These are phyloP conservation scores for Trichothecium roseum DNA, from an alignment of 2,329 filamentous ascomycete species.

Conservation along the genomic window DNA sequence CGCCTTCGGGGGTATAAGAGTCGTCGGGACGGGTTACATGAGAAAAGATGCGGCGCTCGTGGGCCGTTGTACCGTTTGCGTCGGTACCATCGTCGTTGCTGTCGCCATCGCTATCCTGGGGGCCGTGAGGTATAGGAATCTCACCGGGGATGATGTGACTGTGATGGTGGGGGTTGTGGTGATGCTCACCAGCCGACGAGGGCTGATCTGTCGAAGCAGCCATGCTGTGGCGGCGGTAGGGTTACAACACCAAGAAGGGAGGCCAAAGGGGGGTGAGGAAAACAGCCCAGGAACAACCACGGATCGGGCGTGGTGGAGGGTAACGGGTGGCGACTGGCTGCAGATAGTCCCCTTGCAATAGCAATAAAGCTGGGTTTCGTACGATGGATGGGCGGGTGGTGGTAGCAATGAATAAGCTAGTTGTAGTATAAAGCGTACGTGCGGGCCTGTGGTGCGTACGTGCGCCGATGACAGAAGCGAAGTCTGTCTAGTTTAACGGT, in stretches of 20 bases:
- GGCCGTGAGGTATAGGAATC: constrained; percentile 44
- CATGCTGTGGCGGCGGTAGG: neutral
- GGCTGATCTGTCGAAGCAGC: constrained; percentile 1
- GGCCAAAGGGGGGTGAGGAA: neutral
- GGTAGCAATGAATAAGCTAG: too few species aligned
- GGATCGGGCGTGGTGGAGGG: too few species aligned
- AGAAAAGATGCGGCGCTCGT: constrained; percentile 57
- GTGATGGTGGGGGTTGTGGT: constrained; percentile 14
- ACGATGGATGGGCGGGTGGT: neutral
- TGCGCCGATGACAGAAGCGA: too few species aligned
- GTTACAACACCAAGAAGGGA: neutral
- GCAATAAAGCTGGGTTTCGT: neutral
- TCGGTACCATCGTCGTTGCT: constrained; percentile 37
- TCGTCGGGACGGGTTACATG: constrained; percentile 81
- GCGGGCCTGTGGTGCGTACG: too few species aligned
- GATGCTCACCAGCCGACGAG: neutral
- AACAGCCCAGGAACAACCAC: neutral
- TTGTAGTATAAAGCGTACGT: too few species aligned
- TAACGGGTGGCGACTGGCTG: neutral
- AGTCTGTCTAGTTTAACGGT: too few species aligned
- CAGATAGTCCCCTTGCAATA: neutral
- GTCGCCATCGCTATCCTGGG: constrained; percentile 26
- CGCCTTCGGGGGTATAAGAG: constrained; percentile 69
- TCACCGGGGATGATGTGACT: constrained; percentile 33
- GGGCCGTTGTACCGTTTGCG: constrained; percentile 31